These are phyloP conservation scores for Trichoderma sp. DNA, from an alignment of 2,329 filamentous ascomycete species.

Conservation along the genomic window DNA sequence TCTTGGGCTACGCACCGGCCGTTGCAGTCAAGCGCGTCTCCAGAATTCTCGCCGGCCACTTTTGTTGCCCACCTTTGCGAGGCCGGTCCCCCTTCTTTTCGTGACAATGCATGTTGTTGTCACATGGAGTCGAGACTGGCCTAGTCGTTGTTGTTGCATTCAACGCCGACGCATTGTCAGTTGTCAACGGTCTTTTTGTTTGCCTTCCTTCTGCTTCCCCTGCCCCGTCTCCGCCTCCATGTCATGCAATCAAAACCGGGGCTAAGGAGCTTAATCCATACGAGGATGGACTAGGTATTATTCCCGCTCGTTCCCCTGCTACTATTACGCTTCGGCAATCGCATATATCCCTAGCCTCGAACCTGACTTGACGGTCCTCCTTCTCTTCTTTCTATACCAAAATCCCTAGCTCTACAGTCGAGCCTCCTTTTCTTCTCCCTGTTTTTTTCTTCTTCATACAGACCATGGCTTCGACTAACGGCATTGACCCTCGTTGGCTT, in stretches of 20 bases:
- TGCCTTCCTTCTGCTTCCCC: neutral
- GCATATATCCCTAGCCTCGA: constrained; percentile 18
- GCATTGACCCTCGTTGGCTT: constrained; percentile 12
- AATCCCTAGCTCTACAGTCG: neutral
- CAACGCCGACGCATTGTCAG: neutral
- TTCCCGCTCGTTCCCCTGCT: constrained; percentile 1
- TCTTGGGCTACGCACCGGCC: constrained; percentile 14
- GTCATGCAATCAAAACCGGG: constrained; percentile 23
- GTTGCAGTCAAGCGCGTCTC: constrained; percentile 23
- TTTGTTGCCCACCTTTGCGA: constrained; percentile 14
- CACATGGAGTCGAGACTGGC: constrained; percentile 13
- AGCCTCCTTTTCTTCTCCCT: neutral
- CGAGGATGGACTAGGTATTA: constrained; percentile 20
- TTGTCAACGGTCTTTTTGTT: constrained; percentile 4
- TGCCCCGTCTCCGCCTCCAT: neutral
- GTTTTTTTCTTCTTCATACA: neutral
- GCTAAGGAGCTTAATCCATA: constrained; percentile 19
- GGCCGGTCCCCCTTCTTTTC: neutral
- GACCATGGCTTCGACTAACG: constrained; percentile 12
- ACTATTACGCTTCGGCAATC: constrained; percentile 16
- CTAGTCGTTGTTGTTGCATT: constrained; percentile 11
- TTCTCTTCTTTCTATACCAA: neutral
- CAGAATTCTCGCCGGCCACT: constrained; percentile 23
- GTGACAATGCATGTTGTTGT: constrained; percentile 2
- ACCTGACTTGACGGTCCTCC: constrained; percentile 7